Evolutionary conservation across 2,329 filamentous ascomycete species (phyloP), one percentile per base, ranked within the genome.

Genomic region (Fusarium sp.): DNA sequence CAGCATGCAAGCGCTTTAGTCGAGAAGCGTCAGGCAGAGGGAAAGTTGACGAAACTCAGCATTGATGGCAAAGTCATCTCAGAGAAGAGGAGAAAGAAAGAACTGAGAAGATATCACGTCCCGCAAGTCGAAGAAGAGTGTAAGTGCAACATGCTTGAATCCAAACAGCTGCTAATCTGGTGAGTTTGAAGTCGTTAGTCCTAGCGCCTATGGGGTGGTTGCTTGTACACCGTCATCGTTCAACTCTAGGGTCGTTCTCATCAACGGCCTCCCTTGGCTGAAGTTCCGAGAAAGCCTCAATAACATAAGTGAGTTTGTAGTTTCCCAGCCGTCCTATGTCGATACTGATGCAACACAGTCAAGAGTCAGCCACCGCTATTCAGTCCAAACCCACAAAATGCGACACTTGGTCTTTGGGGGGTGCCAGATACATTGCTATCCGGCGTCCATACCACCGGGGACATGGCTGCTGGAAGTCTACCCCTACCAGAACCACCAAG

Each of bases 101-200:
- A 48, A 3, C 0, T 47, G 12, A 54, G 14, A 17, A 52, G 63
- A 58, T 68, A 68, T 6, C 9, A 10, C 18, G 5, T 0, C 8
- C 5, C 7, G 0, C 39, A 39, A 0, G 0, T 6, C 0, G 9
- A 35, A 2, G n/a, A 45, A 17, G 7, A 10, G 0, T 6, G 63
- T 58, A 8, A 20, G 66, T 41, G 5, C 1, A 0, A 2, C 7
- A 0, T 15, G 3, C 5, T 3, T 9, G n/a, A 0, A 17, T 2
- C 11, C 3, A 17, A 11, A 20, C 1, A 24, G 18, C n/a, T 31
- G 5, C 35, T 62, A 17, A 57, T 3, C 5, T 2, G 2, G 17
- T 7, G 4, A 5, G 13, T 57, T 26, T 18, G 0, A 33, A 68
- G 61, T n/a, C 33, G 17, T 1, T 0, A 1, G 8, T 31, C 15